Conservation (phyloP, 805 yeast species). For the Kodamaea restingae region DNA sequence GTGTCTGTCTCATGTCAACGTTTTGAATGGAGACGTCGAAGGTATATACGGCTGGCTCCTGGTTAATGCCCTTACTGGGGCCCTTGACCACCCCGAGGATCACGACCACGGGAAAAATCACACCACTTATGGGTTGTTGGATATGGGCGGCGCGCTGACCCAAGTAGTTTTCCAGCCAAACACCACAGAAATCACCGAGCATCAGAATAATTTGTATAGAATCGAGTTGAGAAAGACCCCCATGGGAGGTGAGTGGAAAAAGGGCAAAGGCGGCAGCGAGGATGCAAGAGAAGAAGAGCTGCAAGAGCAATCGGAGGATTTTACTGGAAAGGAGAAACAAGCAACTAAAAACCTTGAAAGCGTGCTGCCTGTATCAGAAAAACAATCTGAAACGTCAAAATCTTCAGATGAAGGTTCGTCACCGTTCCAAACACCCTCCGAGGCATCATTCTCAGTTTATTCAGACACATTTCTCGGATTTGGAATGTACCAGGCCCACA, state of each 20-base stretch:
- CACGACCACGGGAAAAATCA: conserved; percentile 43
- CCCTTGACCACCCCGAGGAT: conserved; percentile 34
- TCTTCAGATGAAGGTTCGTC: too few species aligned
- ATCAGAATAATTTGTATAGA: conserved; percentile 43
- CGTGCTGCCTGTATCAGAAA: too few species aligned
- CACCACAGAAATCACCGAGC: conserved; percentile 40
- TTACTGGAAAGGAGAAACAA: not conserved
- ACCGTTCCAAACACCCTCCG: conserved; percentile 14
- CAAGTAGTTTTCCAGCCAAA: conserved; percentile 64
- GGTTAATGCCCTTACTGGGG: conserved; percentile 50
- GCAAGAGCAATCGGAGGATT: not conserved
- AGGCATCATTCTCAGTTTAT: conserved; percentile 40
- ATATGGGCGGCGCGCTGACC: conserved; percentile 64
- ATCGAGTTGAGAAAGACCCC: conserved; percentile 41
- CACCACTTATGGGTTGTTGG: conserved; percentile 53
- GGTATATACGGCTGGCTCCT: conserved; percentile 69
- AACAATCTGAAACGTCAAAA: not conserved
- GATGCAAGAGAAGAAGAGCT: not conserved
- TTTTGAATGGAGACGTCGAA: conserved; percentile 62
- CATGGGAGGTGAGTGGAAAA: not conserved
- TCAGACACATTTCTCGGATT: conserved; percentile 57
- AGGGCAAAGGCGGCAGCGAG: not conserved
- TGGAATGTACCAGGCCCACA: conserved; percentile 56
- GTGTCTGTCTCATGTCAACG: conserved; percentile 54
- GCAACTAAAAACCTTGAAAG: not conserved